Evolutionary conservation across 2,329 filamentous ascomycete genomes (phyloP), one percentile per base, ranked within the genome.

Genomic region (Sordariomycetes sp.): DNA sequence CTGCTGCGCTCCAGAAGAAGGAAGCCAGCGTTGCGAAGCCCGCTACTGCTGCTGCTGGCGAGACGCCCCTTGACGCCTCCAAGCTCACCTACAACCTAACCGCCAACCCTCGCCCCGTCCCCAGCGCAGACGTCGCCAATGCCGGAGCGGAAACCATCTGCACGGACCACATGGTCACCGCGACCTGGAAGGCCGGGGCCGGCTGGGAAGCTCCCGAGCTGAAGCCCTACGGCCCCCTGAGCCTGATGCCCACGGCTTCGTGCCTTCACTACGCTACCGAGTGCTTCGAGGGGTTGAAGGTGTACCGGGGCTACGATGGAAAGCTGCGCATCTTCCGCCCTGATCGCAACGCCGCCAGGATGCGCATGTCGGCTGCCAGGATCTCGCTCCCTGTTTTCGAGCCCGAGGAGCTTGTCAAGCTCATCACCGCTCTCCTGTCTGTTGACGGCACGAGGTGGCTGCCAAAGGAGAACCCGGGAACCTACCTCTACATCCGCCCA

Each of bases 141-240:
- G 37, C 65, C 33, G 68, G 64, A 43, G 43, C 49, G 40, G 67
- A 71, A 53, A 74, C 69, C 42, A 61, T 76, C 51, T 74, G 71
- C 66, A 87, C 84, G 42, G 87, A 95, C 67, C 88, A 95, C 68
- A 94, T 94, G 86, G 68, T 92, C 48, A 80, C 78, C 33, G 80
- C 68, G 15, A 61, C 64, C 35, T 93, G 86, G 86, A 76, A 68
- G 21, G 60, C 57, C 16, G 53, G 63, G 28, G 52, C 60, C 15
- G 86, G 86, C 46, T 94, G 86, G 86, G 68, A 70, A 24, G 66
- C 72, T 2, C 86, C 86, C 2, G 70, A 81, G 46, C 70, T 93
- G 38, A 74, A 76, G 54, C 82, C 86, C 18, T 92, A 86, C 57
- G 82, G 83, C 0, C 81, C 84, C 9, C 63, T 94, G 34, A 70